Base-by-base conservation (phyloP, 2,329 filamentous ascomycete species). In the Aspergillus calidoustus region DNA sequence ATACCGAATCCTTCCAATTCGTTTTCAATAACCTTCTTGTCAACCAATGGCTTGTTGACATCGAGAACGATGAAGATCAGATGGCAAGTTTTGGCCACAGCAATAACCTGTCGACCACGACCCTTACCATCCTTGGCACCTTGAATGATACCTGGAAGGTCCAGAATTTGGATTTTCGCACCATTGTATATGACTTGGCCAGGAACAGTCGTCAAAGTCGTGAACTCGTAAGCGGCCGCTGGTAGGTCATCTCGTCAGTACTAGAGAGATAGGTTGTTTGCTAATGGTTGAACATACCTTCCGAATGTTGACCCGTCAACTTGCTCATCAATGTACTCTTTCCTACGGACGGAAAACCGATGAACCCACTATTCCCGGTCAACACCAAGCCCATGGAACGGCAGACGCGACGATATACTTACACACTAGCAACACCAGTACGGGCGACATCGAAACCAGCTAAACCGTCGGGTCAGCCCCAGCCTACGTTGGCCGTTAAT, bases 1-100 rank as follows among this genome's bases (percentile, higher is more conserved):
- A 99, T 97, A 38, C 95, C 95, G 72, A 99, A 99, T 7, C 95
- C 95, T 77, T 99, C 95, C 76, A 99, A 80, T 81, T 99, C 95
- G 55, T 87, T 85, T 80, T 99, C 95, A 73, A 99, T 99, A 66
- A 99, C 85, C 64, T 92, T 88, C 84, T 99, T 99, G 80, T 99
- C 95, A 17, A 94, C 96, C 70, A 99, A 83, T 25, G 95, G 95
- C 81, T 99, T 99, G 82, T 98, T 98, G 73, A 99, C 95, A 74
- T 99, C 95, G 59, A 99, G 84, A 52, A 99, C 92, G 74, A 99
- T 99, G 80, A 98, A 98, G 72, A 99, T 99, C 71, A 99, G 81
- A 84, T 99, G 91, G 81, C 95, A 99, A 19, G 95, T 98, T 84
- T 99, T 99, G 63, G 95, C 94, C 53, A 99, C 95, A 8, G 95